Base-by-base conservation (phyloP, 139 green algal genomes). In the Chlorokybus atmophyticus region DNA sequence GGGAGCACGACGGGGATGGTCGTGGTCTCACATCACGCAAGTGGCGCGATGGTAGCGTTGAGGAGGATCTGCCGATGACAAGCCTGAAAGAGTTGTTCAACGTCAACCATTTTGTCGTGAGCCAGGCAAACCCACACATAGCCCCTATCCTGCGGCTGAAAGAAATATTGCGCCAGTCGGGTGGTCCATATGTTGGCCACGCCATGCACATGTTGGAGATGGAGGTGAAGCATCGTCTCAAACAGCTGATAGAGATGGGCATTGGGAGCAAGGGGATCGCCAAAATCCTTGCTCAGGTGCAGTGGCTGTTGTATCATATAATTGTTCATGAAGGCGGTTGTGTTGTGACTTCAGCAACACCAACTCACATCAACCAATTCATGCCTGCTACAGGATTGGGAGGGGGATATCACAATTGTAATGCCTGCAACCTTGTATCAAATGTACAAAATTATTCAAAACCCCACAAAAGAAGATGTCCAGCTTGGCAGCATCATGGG, bases 91-190 rank as follows among this genome's bases (percentile, higher is more conserved):
- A 81, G 73, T 44, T 80, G 48, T 80, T 81, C 66, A 81, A 81
- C 55, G 72, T 80, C 14, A 81, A 81, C 66, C 74, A 77, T 49
- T 81, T 78, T 55, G 74, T 81, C 42, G 74, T 81, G 6, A 55
- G 29, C 21, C 74, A 81, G 63, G 59, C 66, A 26, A 81, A 81
- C 59, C 71, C 74, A 31, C 71, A 81, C 66, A 77, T 81, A 31
- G 66, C 67, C 24, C 74, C 72, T 21, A 57, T 76, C 8, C 47
- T 81, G 30, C 51, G 70, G 28, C 29, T 72, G 1, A 78, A 78
- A 29, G 40, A 69, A 4, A 30, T 35, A 29, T 28, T 68, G 14
- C 47, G 57, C 40, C 1, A 50, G 7, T 71, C 51, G 29, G 63
- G 63, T 2, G 63, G 63, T 14, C 35, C 35, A 21, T 14, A 10